Evolutionary conservation across 768 basidiomycete genomes (phyloP), one percentile per base, ranked within the genome.

Genomic region (Lactarius hatsudake): DNA sequence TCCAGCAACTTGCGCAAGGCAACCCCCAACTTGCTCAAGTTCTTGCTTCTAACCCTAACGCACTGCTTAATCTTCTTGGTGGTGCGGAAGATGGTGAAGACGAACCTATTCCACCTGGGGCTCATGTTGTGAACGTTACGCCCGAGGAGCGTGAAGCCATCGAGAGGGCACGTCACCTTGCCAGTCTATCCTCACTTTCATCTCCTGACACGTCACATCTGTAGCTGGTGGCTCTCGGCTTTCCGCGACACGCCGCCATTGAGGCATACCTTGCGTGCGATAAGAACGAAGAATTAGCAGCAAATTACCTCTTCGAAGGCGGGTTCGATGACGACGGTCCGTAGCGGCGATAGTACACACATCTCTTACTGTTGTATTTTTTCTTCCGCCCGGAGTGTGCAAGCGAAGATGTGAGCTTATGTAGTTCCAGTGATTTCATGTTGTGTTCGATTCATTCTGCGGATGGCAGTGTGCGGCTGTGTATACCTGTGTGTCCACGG

Each of bases 241-340:
- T 99, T 77, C 77, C 91, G 20, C 84, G 93, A 48, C 82, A 94
- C 55, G 80, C 81, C 0, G 96, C 83, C n/a, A 79, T 96, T 42
- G 86, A 98, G 77, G 97, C 97, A 1, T 99, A 92, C 78, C 86
- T 96, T 74, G 91, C 89, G 2, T 98, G 96, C 77, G 97, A 94
- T 76, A 94, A 93, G 84, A 94, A 98, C 74, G 97, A 98, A 78
- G 94, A 98, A 74, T 79, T 96, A 23, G 95, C 97, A 10, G 97
- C 96, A 17, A 97, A 97, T 74, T 96, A 89, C 73, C 77, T 98
- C 72, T 96, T 98, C 70, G 95, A 96, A 72, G 73, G 78, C 63
- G 80, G 81, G 34, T 88, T 87, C 72, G 87, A 86, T 1, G 87
- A 84, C 61, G 66, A 67, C n/a, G n/a, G n/a, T 15, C n/a, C 61